A percentile compares a stretch with the other conserved stretches of the same genome.
Evolutionary conservation across 495 filamentous ascomycete species (phyloP).

Genomic region (Aspergillus cristatus): DNA sequence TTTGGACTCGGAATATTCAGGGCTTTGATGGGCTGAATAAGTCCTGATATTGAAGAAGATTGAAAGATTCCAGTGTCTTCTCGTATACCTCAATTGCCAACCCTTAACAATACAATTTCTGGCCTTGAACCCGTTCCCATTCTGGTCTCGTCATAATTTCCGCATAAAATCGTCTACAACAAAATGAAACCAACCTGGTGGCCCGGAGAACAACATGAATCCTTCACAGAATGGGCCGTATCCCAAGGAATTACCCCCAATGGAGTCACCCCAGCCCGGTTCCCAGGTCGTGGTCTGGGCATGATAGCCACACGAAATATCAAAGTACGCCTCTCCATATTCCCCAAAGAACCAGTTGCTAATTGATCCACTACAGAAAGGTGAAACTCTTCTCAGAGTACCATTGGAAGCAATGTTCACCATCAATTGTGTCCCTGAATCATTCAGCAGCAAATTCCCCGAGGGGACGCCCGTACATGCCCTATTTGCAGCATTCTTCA

Average conservation of each 20-base stretch:
- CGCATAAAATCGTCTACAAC: not conserved
- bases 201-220: slow-evolving; percentile 38
- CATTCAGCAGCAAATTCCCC: slow-evolving; percentile 32
- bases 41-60: too few species aligned
- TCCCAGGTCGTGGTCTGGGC: slow-evolving; percentile 63
- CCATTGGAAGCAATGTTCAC: slow-evolving; percentile 57
- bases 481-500: slow-evolving; percentile 60
- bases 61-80: too few species aligned
- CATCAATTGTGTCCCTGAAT: slow-evolving; percentile 45
- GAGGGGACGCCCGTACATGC: slow-evolving; percentile 55
- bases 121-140: too few species aligned
- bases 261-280: slow-evolving; percentile 48
- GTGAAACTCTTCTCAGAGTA: slow-evolving; percentile 51
- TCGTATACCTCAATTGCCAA: too few species aligned
- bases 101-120: too few species aligned
- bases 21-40: too few species aligned
- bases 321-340: slow-evolving; percentile 36
- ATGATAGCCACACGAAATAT: slow-evolving; percentile 59
- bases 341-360: not conserved
- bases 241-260: slow-evolving; percentile 47
- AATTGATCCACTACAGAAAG: slow-evolving; percentile 22
- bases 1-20: too few species aligned
- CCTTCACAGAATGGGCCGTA: slow-evolving; percentile 55
- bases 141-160: too few species aligned
- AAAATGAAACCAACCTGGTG: slow-evolving; percentile 27